Evolutionary conservation across 2,329 filamentous ascomycete species (phyloP).

Genomic region (Tolypocladium paradoxum): DNA sequence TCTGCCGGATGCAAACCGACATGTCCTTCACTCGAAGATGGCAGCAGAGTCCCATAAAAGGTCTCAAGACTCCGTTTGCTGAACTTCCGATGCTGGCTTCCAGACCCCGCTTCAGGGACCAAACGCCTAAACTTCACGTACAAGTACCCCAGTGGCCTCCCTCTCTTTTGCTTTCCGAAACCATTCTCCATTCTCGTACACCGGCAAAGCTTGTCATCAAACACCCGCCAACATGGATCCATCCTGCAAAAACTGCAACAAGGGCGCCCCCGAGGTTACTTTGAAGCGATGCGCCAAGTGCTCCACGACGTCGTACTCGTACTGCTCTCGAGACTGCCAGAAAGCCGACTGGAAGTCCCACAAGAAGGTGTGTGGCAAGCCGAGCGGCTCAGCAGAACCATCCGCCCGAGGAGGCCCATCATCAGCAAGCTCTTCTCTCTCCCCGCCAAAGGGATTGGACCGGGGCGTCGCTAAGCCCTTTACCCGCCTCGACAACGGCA

Average conservation of each 20-base stretch:
- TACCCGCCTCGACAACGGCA: constrained; percentile 24
- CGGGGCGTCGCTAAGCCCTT: constrained; percentile 24
- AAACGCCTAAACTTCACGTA: too few species aligned
- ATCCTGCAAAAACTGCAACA: constrained; percentile 17
- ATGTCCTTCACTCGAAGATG: too few species aligned
- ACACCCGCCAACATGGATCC: too few species aligned
- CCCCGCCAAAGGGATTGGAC: constrained; percentile 18
- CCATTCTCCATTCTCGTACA: too few species aligned
- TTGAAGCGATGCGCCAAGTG: constrained; percentile 36
- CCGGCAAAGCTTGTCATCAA: too few species aligned
- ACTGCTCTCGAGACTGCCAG: constrained; percentile 43
- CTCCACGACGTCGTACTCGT: constrained; percentile 30
- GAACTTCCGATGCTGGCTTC: too few species aligned
- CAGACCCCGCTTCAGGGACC: too few species aligned
- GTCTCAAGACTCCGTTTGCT: too few species aligned
- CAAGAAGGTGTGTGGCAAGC: constrained; percentile 29
- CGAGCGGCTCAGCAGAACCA: constrained; percentile 1
- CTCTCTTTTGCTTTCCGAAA: too few species aligned
- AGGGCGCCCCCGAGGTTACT: constrained; percentile 13
- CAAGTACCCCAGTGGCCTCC: too few species aligned
- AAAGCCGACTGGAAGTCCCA: constrained; percentile 38
- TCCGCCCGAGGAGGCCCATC: neutral
- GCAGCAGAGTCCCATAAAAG: too few species aligned
- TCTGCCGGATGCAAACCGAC: too few species aligned
- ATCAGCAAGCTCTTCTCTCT: neutral